A percentile compares a stretch with the other conserved stretches of the same genome.
Conservation (phyloP, 192 early-diverging fungal species). For the Mortierella alpina region DNA sequence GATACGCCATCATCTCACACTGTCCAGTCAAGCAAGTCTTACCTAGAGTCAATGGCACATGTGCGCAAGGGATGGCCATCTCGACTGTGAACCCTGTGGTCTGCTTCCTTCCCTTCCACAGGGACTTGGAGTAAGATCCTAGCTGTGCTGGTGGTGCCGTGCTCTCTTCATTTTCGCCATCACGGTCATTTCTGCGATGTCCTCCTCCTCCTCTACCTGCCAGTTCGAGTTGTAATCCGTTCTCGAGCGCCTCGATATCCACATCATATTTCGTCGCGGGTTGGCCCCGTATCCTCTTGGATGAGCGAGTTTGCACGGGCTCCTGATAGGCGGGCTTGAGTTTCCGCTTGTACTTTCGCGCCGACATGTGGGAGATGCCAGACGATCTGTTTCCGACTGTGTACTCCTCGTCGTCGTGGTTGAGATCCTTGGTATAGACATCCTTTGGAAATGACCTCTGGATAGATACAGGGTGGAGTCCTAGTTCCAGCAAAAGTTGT, state of each 20-base stretch:
- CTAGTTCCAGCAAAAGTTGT: slow-evolving; percentile 52
- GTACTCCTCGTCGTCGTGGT: slow-evolving; percentile 17
- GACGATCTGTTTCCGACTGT: slow-evolving; percentile 3
- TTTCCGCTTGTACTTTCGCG: slow-evolving; percentile 4
- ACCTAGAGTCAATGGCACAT: slow-evolving; percentile 57
- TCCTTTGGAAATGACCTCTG: not conserved
- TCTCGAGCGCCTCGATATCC: slow-evolving; percentile 35
- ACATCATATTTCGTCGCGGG: slow-evolving; percentile 17
- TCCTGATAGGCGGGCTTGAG: not conserved
- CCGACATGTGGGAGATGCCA: too few relatives aligned
- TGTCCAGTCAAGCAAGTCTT: not conserved
- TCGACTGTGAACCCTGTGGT: slow-evolving; percentile 20
- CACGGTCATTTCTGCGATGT: not conserved
- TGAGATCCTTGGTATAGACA: not conserved
- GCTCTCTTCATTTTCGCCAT: not conserved
- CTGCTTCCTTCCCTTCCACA: slow-evolving; percentile 47
- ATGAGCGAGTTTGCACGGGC: slow-evolving; percentile 17
- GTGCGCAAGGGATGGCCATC: slow-evolving; percentile 26
- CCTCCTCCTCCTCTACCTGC: not conserved
- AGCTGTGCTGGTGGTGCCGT: slow-evolving; percentile 12
- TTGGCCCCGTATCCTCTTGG: slow-evolving; percentile 49
- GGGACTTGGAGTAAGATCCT: slow-evolving; percentile 16
- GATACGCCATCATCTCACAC: too few relatives aligned
- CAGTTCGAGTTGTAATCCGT: not conserved
- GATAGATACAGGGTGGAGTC: slow-evolving; percentile 23